Evolutionary conservation across 75 land plant species (phyloP).

Genomic region (Ceratopteris richardii): DNA sequence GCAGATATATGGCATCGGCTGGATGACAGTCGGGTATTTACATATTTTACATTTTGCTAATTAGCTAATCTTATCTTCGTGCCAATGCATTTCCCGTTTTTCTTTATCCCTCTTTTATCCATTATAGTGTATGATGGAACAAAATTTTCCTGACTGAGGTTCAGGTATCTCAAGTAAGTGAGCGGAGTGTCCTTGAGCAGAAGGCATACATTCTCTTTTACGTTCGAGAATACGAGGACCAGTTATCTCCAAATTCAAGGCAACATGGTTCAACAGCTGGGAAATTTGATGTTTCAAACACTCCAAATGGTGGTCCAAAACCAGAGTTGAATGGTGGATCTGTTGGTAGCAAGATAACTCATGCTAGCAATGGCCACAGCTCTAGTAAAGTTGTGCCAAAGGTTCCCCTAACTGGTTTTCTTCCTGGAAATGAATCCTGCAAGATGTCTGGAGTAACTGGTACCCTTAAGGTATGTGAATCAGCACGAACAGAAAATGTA

Average conservation of each 20-base stretch:
- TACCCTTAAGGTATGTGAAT: too few relatives aligned
- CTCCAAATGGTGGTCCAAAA: background rate
- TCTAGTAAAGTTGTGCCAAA: too few relatives aligned
- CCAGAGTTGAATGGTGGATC: background rate
- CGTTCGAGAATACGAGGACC: slow-evolving; percentile 35
- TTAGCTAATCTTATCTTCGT: background rate
- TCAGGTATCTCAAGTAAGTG: slow-evolving; percentile 79
- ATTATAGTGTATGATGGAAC: background rate
- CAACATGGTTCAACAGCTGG: background rate
- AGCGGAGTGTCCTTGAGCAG: slow-evolving; percentile 62
- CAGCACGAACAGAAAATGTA: too few relatives aligned
- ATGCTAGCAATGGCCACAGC: background rate
- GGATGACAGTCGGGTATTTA: slow-evolving; percentile 58
- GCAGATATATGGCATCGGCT: slow-evolving; percentile 50
- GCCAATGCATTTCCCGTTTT: background rate
- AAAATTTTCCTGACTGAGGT: background rate
- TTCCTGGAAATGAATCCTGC: too few relatives aligned
- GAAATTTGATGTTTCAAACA: background rate
- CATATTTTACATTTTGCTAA: background rate
- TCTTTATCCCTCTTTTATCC: too few relatives aligned
- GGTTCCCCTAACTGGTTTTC: too few relatives aligned
- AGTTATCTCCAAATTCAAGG: background rate
- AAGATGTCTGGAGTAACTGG: too few relatives aligned
- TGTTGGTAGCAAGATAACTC: background rate
- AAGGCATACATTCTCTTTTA: slow-evolving; percentile 94